Evolutionary conservation across 352 stramenopile genomes (phyloP).

Genomic region (Phytophthora vignae): DNA sequence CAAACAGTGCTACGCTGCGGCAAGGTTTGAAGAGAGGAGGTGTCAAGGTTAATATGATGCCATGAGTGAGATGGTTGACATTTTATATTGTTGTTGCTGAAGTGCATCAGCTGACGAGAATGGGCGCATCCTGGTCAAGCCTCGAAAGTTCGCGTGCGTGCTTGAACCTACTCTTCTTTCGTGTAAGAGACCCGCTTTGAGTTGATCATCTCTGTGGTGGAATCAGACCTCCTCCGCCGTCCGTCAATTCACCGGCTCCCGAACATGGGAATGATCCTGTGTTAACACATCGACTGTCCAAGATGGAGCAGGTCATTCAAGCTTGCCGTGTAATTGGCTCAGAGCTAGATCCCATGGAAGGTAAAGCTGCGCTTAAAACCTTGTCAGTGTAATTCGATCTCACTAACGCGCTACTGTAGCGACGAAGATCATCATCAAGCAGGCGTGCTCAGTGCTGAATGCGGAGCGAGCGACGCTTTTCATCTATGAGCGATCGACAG

Average conservation of each 20-base stretch:
- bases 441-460: constrained; percentile 89
- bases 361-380: constrained; percentile 36
- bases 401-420: constrained; percentile 40
- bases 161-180: not conserved
- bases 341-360: constrained; percentile 77
- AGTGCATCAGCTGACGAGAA: constrained; percentile 88
- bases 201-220: not conserved
- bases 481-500: constrained; percentile 79
- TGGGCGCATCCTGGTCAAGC: constrained; percentile 77
- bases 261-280: constrained; percentile 44
- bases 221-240: constrained; percentile 12
- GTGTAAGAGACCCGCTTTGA: not conserved
- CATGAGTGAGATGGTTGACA: not conserved
- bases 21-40: constrained; percentile 47
- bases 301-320: constrained; percentile 83
- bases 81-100: not conserved
- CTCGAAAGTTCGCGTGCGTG: constrained; percentile 68
- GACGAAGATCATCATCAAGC: constrained; percentile 87
- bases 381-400: not conserved
- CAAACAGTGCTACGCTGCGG: constrained; percentile 89
- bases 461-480: constrained; percentile 92
- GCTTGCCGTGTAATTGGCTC: constrained; percentile 85
- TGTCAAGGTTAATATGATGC: not conserved
- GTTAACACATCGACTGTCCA: constrained; percentile 63
- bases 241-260: not conserved